Base-by-base conservation (phyloP, 106 monocot species). In the Dioscorea alata region DNA sequence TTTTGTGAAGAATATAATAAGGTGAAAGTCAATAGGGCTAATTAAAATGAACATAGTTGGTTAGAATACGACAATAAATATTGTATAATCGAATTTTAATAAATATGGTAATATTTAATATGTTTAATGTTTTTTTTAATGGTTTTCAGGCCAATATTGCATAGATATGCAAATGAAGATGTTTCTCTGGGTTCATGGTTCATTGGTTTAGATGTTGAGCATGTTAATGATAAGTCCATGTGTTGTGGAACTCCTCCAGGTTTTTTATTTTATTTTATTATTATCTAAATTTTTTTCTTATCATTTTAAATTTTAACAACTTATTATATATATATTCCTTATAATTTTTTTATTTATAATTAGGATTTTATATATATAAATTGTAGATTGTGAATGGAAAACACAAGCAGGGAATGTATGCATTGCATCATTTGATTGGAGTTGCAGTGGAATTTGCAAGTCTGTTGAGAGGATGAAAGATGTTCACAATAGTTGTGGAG, bases 231-330 rank as follows among this genome's bases (percentile, higher is more conserved):
- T 13, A 78, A 84, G 16, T 82, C 67, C 60, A 76, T 92, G 81
- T 97, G 97, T 31, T 97, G 97, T 60, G 92, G 86, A 24, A 85
- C 92, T 17, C 96, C 97, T 31, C 92, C 92, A 75, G 91, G 96
- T 92, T 73, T 25, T 0, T 0, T 15, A n/a, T 48, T 25, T 12
- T 25, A 7, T 10, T 0, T 0, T 31, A 2, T 25, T 28, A 14
- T 33, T 63, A 8, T 63, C 1, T 32, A 63, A 63, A 63, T 9
- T 2, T 2, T 9, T 2, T 2, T 13, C 17, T 51, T 1, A 2
- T 13, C 51, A 51, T 12, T 51, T 4, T 51, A 51, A 17, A 17
- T 12, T 51, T 51, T 17, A 51, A 17, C 14, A 51, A 51, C 28
- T 28, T 28, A 51, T 48, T 42, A 15, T 16, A 60, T 48, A 7